Evolutionary conservation across 2,329 filamentous ascomycete genomes (phyloP), one percentile per base, ranked within the genome.

Genomic region (Pseudogymnoascus sp.): DNA sequence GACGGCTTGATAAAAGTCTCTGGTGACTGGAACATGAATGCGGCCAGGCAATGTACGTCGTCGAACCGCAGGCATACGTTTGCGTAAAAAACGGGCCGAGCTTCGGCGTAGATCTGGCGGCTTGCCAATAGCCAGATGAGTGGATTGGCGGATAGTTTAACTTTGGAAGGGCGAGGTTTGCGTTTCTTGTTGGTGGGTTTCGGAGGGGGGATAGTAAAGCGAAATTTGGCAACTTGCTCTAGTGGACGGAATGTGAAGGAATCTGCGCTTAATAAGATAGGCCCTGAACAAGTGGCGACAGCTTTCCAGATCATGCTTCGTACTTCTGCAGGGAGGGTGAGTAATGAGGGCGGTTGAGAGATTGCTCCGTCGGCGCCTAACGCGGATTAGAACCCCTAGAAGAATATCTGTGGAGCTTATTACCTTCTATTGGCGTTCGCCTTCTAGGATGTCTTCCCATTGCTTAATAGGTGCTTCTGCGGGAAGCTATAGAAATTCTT

Each of bases 281-380:
- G 51, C 6, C 11, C 51, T 8, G 51, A 34, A 21, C 28, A 21
- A 11, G 5, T 19, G 51, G 10, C 28, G 11, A 57, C 28, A 10
- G 10, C 28, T 57, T 57, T 14, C 51, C 51, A 57, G n/a, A 57
- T 57, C n/a, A 57, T 57, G 51, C 28, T 34, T 36, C 51, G 51
- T 34, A 57, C 13, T 21, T 57, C 51, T 19, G 6, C 10, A 21
- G 51, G 51, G 28, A 57, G 51, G 28, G 28, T 19, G 11, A 57
- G 51, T 7, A 57, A 11, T 36, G 51, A 36, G 51, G n/a, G 45
- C 14, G 23, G 23, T 31, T 28, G 23, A 6, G 23, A 51, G 45
- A 28, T 28, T 54, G 14, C 5, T 54, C 48, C 25, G 5, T 54
- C 6, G 51, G 10, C 16, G 16, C 28, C 51, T 57, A n/a, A 14